Evolutionary conservation across 139 green algal species (phyloP).

Genomic region (Parachlorella kessleri): DNA sequence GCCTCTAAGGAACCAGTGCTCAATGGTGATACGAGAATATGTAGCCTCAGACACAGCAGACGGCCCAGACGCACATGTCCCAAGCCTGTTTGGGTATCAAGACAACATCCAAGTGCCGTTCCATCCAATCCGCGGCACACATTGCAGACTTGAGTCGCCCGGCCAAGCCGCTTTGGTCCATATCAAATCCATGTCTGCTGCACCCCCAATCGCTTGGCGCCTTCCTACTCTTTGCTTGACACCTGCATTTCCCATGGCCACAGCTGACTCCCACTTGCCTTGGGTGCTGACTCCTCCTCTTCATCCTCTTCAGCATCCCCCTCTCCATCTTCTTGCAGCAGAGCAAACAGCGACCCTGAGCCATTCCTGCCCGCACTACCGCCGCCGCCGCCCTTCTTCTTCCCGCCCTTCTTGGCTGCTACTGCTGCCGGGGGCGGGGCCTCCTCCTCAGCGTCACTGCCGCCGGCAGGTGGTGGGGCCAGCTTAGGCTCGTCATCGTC

Average conservation of each 20-base stretch:
- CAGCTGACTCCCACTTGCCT: constrained; percentile 20
- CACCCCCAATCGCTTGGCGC: too few species aligned
- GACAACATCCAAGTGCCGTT: too few species aligned
- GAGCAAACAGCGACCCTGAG: constrained; percentile 48
- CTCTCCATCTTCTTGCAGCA: constrained; percentile 48
- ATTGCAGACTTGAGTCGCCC: too few species aligned
- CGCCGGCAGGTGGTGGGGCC: neutral
- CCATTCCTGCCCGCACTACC: constrained; percentile 4
- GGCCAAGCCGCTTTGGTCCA: too few species aligned
- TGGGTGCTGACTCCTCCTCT: constrained; percentile 30
- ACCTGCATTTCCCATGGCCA: constrained; percentile 22
- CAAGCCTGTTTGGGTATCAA: too few species aligned
- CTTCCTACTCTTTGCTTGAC: constrained; percentile 38
- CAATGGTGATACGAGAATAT: too few species aligned
- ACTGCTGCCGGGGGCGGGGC: constrained; percentile 28
- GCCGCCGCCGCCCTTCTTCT: constrained; percentile 24
- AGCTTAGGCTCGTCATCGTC: constrained; percentile 47
- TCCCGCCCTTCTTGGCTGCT: constrained; percentile 51
- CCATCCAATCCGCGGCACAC: too few species aligned
- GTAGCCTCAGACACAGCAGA: neutral
- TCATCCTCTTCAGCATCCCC: constrained; percentile 44
- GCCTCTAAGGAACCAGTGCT: too few species aligned
- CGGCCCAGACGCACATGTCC: too few species aligned
- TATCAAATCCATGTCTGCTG: too few species aligned
- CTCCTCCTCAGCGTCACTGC: constrained; percentile 56